A percentile compares a stretch with the other conserved stretches of the same genome.
These are phyloP conservation scores for Gossypium longicalyx DNA, from an alignment of 345 rosid genomes.

Conservation along the genomic window DNA sequence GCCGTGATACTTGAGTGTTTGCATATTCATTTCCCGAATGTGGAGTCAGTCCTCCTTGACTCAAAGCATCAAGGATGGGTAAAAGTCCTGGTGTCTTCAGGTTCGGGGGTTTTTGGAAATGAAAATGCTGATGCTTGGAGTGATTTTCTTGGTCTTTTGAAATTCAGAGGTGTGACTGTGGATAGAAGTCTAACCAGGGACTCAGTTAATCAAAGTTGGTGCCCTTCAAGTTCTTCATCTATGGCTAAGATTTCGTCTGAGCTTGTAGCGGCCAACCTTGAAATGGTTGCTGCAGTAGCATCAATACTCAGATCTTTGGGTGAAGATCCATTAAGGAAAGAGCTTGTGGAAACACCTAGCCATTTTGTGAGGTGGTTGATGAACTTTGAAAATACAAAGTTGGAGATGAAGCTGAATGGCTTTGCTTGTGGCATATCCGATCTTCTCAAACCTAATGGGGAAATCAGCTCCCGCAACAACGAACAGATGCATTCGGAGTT, in stretches of 20 bases:
- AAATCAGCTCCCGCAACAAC: slow-evolving; percentile 16
- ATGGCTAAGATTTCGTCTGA: slow-evolving; percentile 32
- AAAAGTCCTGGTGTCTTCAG: slow-evolving; percentile 49
- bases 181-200: slow-evolving; percentile 27
- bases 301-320: slow-evolving; percentile 70
- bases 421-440: slow-evolving; percentile 30
- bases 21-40: slow-evolving; percentile 70
- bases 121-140: slow-evolving; percentile 56
- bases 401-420: slow-evolving; percentile 62
- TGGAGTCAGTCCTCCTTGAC: slow-evolving; percentile 42
- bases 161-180: slow-evolving; percentile 45
- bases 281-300: slow-evolving; percentile 64
- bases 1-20: slow-evolving; percentile 76
- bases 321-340: slow-evolving; percentile 82
- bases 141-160: slow-evolving; percentile 67
- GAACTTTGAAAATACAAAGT: slow-evolving; percentile 65
- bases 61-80: slow-evolving; percentile 53
- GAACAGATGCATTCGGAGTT: slow-evolving; percentile 54
- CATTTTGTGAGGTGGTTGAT: slow-evolving; percentile 76
- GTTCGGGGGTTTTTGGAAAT: slow-evolving; percentile 75
- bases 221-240: slow-evolving; percentile 48
- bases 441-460: slow-evolving; percentile 33
- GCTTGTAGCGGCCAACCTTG: slow-evolving; percentile 34
- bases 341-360: slow-evolving; percentile 73
- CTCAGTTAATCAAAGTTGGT: slow-evolving; percentile 46